A percentile compares a stretch with the other conserved stretches of the same genome.
These are phyloP conservation scores for Apiospora malaysiana DNA, from an alignment of 2,329 filamentous ascomycete species.

Conservation along the genomic window DNA sequence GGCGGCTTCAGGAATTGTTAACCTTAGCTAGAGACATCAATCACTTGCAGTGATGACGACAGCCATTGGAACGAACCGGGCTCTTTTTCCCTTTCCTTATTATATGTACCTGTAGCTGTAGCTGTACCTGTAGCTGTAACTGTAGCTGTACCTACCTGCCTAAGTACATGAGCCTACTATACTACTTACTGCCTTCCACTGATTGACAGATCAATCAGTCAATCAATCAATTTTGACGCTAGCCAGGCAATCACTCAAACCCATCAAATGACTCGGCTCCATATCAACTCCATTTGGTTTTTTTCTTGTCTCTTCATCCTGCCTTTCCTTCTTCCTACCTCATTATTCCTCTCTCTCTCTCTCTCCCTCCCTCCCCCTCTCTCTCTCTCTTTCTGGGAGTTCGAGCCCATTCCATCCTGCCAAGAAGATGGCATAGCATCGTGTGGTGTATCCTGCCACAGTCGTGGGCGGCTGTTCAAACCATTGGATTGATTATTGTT, in stretches of 20 bases:
- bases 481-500: not conserved
- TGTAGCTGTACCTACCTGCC: not conserved
- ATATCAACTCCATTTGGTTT: conserved; percentile 4
- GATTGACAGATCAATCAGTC: not conserved
- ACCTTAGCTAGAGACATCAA: too few relatives aligned
- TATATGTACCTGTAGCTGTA: not conserved
- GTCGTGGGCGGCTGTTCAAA: not conserved
- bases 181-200: too few relatives aligned
- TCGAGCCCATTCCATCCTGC: not conserved
- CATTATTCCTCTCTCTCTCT: not conserved
- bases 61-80: too few relatives aligned
- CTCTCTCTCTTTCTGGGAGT: too few relatives aligned
- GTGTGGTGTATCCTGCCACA: not conserved
- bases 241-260: not conserved
- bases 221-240: not conserved
- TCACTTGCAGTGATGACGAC: too few relatives aligned
- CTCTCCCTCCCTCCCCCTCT: too few relatives aligned
- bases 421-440: too few relatives aligned
- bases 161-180: too few relatives aligned
- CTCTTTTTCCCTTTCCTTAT: too few relatives aligned
- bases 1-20: too few relatives aligned
- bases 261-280: not conserved
- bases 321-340: not conserved
- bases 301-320: not conserved
- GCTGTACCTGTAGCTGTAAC: too few relatives aligned